phyloP scores from a whole-genome alignment of 345 rosid species.

The Brassica nigra region DNA sequence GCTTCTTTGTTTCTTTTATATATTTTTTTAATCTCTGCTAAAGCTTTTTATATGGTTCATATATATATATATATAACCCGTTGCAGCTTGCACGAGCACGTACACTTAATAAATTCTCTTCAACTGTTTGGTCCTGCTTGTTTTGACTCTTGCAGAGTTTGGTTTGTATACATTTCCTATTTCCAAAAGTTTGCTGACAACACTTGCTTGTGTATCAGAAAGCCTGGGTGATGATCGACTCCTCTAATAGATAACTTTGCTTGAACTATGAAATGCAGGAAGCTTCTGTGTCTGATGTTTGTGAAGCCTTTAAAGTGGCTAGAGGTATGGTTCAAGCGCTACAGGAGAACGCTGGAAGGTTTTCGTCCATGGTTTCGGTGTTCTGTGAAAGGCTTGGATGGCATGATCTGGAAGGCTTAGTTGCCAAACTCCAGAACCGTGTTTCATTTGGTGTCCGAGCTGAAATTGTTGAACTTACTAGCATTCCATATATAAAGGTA shows the following conservation, averaged over 20 bases:
- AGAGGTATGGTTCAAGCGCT: constrained; percentile 96
- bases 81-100: constrained; percentile 27
- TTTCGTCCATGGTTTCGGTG: constrained; percentile 94
- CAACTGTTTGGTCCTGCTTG: constrained; percentile 16
- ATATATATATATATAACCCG: constrained; percentile 1
- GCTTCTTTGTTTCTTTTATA: constrained; percentile 2
- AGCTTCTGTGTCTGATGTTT: constrained; percentile 84
- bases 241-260: constrained; percentile 4
- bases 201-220: constrained; percentile 7
- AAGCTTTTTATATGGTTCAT: constrained; percentile 16
- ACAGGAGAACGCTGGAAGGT: constrained; percentile 98
- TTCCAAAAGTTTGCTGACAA: background rate
- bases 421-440: constrained; percentile 91
- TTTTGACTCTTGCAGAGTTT: constrained; percentile 16
- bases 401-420: constrained; percentile 94
- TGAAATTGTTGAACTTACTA: constrained; percentile 94
- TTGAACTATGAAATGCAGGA: constrained; percentile 61
- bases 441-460: constrained; percentile 99
- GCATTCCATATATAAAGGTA: constrained; percentile 91
- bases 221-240: constrained; percentile 17
- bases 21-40: constrained; percentile 10
- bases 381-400: constrained; percentile 97
- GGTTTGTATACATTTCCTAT: constrained; percentile 3
- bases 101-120: constrained; percentile 13
- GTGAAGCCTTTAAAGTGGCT: constrained; percentile 91